These are phyloP conservation scores for Proliferodiscus dingleyae DNA, from an alignment of 2,329 filamentous ascomycete species.

Conservation along the genomic window DNA sequence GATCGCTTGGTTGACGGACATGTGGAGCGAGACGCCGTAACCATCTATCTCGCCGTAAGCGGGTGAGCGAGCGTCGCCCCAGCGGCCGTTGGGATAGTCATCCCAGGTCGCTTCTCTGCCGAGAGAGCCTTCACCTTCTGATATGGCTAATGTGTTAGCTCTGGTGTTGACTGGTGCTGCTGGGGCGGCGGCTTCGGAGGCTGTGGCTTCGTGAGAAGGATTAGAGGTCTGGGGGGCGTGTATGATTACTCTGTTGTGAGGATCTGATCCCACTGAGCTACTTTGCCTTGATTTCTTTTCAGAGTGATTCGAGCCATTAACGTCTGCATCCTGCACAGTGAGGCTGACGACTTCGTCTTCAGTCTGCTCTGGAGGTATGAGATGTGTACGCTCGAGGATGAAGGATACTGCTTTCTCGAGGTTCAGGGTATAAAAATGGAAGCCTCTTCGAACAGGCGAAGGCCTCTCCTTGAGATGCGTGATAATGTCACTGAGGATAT, in stretches of 20 bases:
- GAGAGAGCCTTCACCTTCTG: slow-evolving; percentile 83
- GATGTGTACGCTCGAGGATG: slow-evolving; percentile 77
- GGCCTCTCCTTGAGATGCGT: slow-evolving; percentile 65
- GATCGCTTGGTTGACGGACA: slow-evolving; percentile 78
- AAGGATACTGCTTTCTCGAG: slow-evolving; percentile 94
- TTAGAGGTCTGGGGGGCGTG: slow-evolving; percentile 55
- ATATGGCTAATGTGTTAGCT: slow-evolving; percentile 84
- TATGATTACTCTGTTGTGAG: slow-evolving; percentile 83
- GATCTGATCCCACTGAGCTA: slow-evolving; percentile 70
- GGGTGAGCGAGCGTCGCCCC: slow-evolving; percentile 87
- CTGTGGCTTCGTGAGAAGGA: slow-evolving; percentile 66
- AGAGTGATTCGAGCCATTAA: slow-evolving; percentile 42
- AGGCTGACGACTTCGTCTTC: slow-evolving; percentile 38
- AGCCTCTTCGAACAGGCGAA: slow-evolving; percentile 63
- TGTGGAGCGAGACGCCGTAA: slow-evolving; percentile 94
- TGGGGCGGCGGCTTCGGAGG: slow-evolving; percentile 72
- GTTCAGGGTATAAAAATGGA: slow-evolving; percentile 97
- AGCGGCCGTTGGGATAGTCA: slow-evolving; percentile 93
- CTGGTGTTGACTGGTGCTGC: slow-evolving; percentile 69
- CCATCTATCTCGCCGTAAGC: slow-evolving; percentile 96
- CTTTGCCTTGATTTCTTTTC: slow-evolving; percentile 23
- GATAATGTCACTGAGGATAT: slow-evolving; percentile 80
- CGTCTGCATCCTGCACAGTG: slow-evolving; percentile 37
- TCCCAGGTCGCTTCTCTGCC: slow-evolving; percentile 98
- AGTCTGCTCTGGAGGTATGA: slow-evolving; percentile 63